Evolutionary conservation across 352 stramenopile species (phyloP).

Genomic region (Peronospora tabacina): DNA sequence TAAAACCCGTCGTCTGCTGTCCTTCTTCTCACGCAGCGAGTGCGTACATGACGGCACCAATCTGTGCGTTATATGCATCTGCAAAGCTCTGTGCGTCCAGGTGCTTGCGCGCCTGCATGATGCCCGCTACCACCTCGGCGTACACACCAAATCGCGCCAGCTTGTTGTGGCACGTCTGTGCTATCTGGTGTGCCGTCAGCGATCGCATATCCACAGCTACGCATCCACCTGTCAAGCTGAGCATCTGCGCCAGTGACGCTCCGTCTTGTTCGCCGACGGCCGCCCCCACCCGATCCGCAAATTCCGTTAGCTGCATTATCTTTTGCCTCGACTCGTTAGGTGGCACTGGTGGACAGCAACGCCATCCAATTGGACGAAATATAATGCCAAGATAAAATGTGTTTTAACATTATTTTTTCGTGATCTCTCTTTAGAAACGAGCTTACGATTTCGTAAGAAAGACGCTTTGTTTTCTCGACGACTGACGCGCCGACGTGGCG

Average conservation of each 20-base stretch:
- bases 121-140: conserved; percentile 48
- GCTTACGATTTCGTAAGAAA: too few species aligned
- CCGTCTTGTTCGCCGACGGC: conserved; percentile 48
- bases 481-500: too few species aligned
- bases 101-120: conserved; percentile 60
- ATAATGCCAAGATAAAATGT: too few species aligned
- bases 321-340: background rate
- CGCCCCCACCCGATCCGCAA: conserved; percentile 50
- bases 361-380: background rate
- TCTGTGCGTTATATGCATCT: conserved; percentile 60
- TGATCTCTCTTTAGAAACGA: too few species aligned
- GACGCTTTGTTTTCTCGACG: too few species aligned
- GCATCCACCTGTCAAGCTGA: conserved; percentile 33
- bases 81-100: conserved; percentile 34
- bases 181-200: conserved; percentile 45
- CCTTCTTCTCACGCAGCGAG: background rate
- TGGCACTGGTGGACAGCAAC: too few species aligned
- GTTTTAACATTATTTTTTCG: too few species aligned
- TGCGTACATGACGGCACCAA: conserved; percentile 60
- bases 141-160: conserved; percentile 49
- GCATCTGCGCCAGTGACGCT: conserved; percentile 40
- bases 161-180: conserved; percentile 43
- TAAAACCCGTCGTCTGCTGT: background rate
- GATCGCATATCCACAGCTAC: conserved; percentile 34
- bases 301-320: conserved; percentile 54